These are phyloP conservation scores for Xylaria polymorpha DNA, from an alignment of 2,329 filamentous ascomycete genomes.

Conservation along the genomic window DNA sequence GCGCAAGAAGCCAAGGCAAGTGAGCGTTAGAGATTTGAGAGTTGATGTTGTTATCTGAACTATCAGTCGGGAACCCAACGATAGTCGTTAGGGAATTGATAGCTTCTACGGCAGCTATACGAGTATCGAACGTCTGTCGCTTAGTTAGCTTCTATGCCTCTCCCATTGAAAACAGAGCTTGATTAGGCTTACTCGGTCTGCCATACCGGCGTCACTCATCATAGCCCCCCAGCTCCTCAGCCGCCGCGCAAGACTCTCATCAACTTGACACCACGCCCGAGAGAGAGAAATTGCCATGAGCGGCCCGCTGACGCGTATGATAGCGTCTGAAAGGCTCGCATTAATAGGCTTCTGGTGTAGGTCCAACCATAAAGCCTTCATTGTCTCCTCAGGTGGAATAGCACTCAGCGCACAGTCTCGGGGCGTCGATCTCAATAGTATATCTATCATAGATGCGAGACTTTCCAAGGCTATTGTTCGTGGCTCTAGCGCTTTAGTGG, in stretches of 20 bases:
- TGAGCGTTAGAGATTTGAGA: constrained; percentile 50
- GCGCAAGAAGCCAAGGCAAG: constrained; percentile 69
- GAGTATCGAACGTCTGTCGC: constrained; percentile 70
- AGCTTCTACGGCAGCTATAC: constrained; percentile 68
- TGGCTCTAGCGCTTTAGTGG: constrained; percentile 57
- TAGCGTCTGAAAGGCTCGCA: constrained; percentile 62
- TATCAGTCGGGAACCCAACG: constrained; percentile 23
- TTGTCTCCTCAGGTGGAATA: constrained; percentile 50
- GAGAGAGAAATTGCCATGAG: constrained; percentile 54
- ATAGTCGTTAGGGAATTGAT: constrained; percentile 62
- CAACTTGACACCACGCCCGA: constrained; percentile 27
- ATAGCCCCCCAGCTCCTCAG: constrained; percentile 60
- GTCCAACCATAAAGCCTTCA: constrained; percentile 57
- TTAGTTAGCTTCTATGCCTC: constrained; percentile 22
- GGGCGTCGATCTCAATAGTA: constrained; percentile 47
- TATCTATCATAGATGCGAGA: constrained; percentile 60
- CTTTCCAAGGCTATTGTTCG: constrained; percentile 60
- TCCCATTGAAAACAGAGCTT: not conserved
- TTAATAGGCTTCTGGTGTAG: constrained; percentile 56
- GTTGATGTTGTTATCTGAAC: not conserved
- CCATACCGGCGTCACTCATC: constrained; percentile 60
- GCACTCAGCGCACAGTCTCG: constrained; percentile 37
- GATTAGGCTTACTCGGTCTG: constrained; percentile 59
- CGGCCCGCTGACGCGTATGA: constrained; percentile 61
- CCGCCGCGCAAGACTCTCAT: constrained; percentile 38